Percentiles rank a stretch among this genome's conserved stretches.
Evolutionary conservation across 352 stramenopile species (phyloP).

Genomic region (Globisporangium alternatum): DNA sequence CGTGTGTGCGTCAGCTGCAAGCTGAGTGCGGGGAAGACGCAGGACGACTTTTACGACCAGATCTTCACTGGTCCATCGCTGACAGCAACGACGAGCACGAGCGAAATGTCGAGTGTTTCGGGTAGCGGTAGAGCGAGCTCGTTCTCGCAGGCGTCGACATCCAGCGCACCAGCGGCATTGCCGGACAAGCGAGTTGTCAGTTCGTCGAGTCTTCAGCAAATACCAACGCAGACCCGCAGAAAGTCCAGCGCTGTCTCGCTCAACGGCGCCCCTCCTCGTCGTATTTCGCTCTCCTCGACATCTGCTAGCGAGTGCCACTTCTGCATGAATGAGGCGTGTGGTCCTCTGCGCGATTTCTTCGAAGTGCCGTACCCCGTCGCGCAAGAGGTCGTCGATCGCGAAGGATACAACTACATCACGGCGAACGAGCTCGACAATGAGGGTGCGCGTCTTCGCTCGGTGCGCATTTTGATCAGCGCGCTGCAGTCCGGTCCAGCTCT

Average conservation of each 20-base stretch:
- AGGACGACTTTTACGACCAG: constrained; percentile 81
- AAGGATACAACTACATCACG: constrained; percentile 48
- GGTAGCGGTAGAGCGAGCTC: constrained; percentile 44
- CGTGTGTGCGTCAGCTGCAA: constrained; percentile 85
- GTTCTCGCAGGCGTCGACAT: constrained; percentile 39
- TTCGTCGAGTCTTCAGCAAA: constrained; percentile 23
- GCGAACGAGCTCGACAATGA: constrained; percentile 73
- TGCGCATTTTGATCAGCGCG: constrained; percentile 43
- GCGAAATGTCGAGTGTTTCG: constrained; percentile 20
- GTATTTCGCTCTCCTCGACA: constrained; percentile 16
- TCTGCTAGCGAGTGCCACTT: constrained; percentile 38
- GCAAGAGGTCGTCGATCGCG: constrained; percentile 42
- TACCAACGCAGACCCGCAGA: constrained; percentile 31
- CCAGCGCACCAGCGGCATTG: constrained; percentile 24
- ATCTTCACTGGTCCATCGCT: constrained; percentile 59
- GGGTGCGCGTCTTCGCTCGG: constrained; percentile 55
- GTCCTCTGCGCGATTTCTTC: constrained; percentile 56
- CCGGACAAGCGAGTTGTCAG: constrained; percentile 36
- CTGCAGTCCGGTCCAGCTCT: constrained; percentile 36
- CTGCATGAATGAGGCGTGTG: constrained; percentile 72
- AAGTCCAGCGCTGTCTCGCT: constrained; percentile 56
- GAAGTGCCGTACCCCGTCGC: constrained; percentile 74
- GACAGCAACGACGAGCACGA: constrained; percentile 16
- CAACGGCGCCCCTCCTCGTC: constrained; percentile 24
- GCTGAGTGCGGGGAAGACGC: constrained; percentile 56